Evolutionary conservation across 345 rosid genomes (phyloP), one percentile per base, ranked within the genome.

Genomic region (Salix arbutifolia): DNA sequence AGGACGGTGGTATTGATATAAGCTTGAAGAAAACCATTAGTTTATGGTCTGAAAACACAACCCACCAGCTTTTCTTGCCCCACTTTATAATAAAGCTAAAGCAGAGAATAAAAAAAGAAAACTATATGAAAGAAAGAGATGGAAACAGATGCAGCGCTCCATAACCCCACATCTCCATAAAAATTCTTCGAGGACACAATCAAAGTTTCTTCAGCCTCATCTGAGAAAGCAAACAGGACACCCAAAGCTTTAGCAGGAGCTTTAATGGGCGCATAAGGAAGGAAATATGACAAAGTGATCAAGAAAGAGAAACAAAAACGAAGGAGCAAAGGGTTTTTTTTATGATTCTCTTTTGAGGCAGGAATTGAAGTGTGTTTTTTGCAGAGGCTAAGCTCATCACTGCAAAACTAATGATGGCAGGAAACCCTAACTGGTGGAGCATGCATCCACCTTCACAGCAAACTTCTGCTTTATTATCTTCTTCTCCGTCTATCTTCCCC

Each of bases 371-470:
- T 23, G 35, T 65, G 42, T 46, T 74, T 44, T 38, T 40, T 31
- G 21, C 26, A 17, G 46, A 72, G 33, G 67, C n/a, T 4, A 7
- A 25, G 5, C 74, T 65, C 68, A 23, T n/a, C 72, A 77, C 81
- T 67, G 70, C 70, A 73, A 70, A 72, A 68, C 83, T 80, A 83
- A 89, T 87, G 90, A 89, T 88, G 91, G 90, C 87, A 73, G 91
- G 91, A 85, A 90, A 88, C 89, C 91, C 91, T 90, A 90, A 81
- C 65, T 84, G 89, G 90, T 85, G 91, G 90, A 88, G 87, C 84
- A 81, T 86, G 89, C 86, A 80, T 84, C 89, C 92, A 79, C 84
- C 83, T 9, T 79, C 84, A 70, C 85, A 74, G 56, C 87, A 83
- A 16, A 64, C 87, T 80, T 78, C 87, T 78, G 33, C 87, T 77